Conservation (phyloP, 129 eudicot species). For the Flaveria sonorensis region DNA sequence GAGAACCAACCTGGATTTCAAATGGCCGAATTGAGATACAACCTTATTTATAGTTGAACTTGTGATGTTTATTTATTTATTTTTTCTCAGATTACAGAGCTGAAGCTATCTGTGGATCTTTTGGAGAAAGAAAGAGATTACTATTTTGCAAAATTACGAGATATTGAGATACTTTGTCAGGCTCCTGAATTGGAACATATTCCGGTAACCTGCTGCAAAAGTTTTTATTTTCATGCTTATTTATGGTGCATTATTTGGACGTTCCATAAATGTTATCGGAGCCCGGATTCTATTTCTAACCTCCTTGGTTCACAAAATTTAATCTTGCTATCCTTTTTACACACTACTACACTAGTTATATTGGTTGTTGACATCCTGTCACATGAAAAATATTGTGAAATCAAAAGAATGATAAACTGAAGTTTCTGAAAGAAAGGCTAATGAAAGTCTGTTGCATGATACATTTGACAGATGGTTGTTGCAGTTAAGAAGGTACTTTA, state of each 20-base stretch:
- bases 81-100: conserved; percentile 67
- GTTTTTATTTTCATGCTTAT: conserved; percentile 6
- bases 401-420: neutral
- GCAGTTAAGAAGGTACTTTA: conserved; percentile 81
- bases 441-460: neutral
- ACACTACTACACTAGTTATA: neutral
- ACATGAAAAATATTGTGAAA: neutral
- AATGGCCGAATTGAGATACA: neutral
- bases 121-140: conserved; percentile 92
- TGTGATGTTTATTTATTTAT: neutral
- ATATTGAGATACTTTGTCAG: conserved; percentile 88
- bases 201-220: conserved; percentile 46
- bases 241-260: conserved; percentile 2
- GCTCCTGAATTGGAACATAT: conserved; percentile 62
- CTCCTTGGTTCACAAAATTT: too few relatives aligned
- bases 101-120: conserved; percentile 75
- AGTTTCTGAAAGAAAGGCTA: neutral
- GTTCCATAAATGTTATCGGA: too few relatives aligned
- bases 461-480: conserved; percentile 60
- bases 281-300: too few relatives aligned
- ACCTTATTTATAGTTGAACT: conserved; percentile 3
- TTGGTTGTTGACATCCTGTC: neutral
- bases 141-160: conserved; percentile 80
- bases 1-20: neutral
- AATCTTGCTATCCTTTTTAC: neutral